phyloP scores from a whole-genome alignment of 2,329 filamentous ascomycete genomes.

The Bimuria novae-zelandiae region DNA sequence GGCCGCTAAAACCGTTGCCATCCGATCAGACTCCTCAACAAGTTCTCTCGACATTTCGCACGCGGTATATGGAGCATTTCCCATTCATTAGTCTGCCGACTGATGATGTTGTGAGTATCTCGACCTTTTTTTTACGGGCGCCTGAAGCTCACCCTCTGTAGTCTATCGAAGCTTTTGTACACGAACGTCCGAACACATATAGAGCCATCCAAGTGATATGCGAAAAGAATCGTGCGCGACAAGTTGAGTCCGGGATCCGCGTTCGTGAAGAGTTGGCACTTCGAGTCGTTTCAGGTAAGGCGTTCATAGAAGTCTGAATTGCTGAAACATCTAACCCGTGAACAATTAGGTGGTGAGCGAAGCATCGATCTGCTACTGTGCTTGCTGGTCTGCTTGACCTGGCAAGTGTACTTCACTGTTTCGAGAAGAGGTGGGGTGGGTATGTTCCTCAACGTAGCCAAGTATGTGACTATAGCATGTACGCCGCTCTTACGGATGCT shows the following conservation, averaged over 20 bases:
- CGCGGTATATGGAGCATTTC: constrained; percentile 14
- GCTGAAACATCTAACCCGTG: too few species aligned
- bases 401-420: constrained; percentile 18
- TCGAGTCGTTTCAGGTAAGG: constrained; percentile 12
- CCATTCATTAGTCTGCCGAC: constrained; percentile 17
- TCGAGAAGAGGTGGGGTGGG: constrained; percentile 13
- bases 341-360: constrained; percentile 6
- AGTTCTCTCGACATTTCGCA: constrained; percentile 15
- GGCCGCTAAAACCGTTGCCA: not conserved
- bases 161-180: constrained; percentile 12
- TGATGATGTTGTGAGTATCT: not conserved
- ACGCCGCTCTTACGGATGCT: not conserved
- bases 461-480: not conserved
- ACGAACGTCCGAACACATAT: constrained; percentile 18
- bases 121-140: not conserved
- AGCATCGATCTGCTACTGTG: constrained; percentile 22
- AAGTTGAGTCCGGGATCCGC: constrained; percentile 13
- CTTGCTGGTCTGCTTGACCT: constrained; percentile 16
- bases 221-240: constrained; percentile 6
- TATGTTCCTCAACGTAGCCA: constrained; percentile 13
- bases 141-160: not conserved
- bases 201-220: constrained; percentile 10
- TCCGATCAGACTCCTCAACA: constrained; percentile 7
- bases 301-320: not conserved
- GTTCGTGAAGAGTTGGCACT: constrained; percentile 12